Conservation (phyloP, 768 basidiomycete species). For the Thelephora aurantiotincta region DNA sequence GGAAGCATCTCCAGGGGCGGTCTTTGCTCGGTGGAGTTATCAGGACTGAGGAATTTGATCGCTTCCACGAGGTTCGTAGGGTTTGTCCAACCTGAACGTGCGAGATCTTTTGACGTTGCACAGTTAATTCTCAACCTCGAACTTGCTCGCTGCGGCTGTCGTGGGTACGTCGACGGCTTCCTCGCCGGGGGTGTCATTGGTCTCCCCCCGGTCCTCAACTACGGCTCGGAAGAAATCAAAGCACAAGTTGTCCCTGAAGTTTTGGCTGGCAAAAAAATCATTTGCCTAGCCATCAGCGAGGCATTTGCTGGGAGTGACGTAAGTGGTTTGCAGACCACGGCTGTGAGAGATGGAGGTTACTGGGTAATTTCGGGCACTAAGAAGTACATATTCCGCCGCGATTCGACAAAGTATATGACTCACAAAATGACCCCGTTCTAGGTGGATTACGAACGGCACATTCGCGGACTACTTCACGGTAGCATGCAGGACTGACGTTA, state of each 20-base stretch:
- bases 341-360: conserved; percentile 69
- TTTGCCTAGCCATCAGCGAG: conserved; percentile 85
- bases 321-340: conserved; percentile 71
- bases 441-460: conserved; percentile 84
- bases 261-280: conserved; percentile 66
- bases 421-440: conserved; percentile 15
- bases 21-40: conserved; percentile 64
- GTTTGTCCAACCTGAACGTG: not conserved
- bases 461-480: conserved; percentile 82
- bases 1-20: conserved; percentile 72
- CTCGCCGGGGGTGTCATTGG: conserved; percentile 75
- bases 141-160: conserved; percentile 67
- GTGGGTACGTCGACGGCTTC: conserved; percentile 81
- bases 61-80: conserved; percentile 73
- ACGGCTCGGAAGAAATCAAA: conserved; percentile 61
- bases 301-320: conserved; percentile 89
- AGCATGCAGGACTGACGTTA: conserved; percentile 55
- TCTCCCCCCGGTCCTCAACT: conserved; percentile 84
- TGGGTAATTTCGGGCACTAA: conserved; percentile 92
- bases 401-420: not conserved
- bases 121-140: conserved; percentile 75
- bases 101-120: conserved; percentile 1
- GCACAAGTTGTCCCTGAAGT: conserved; percentile 61
- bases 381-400: conserved; percentile 37
- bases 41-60: conserved; percentile 78